Conservation (phyloP, 129 eudicot species). For the Silybum marianum region DNA sequence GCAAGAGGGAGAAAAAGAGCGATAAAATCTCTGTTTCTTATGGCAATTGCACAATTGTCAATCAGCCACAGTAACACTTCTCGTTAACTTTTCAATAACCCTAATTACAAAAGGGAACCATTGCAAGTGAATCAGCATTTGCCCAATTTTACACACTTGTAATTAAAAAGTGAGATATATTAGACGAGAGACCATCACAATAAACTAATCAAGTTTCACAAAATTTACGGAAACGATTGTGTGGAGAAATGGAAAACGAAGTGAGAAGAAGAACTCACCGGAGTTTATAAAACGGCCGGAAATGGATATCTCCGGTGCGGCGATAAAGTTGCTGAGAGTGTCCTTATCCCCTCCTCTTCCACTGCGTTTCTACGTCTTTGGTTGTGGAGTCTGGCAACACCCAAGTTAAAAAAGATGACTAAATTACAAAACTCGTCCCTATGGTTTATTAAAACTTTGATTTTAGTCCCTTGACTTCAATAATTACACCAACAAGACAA, state of each 20-base stretch:
- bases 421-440: neutral
- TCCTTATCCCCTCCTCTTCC: conserved; percentile 20
- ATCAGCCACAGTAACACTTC: neutral
- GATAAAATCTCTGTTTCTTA: neutral
- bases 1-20: neutral
- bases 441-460: neutral
- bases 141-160: conserved; percentile 14
- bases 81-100: neutral
- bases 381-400: neutral
- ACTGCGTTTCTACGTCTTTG: conserved; percentile 22
- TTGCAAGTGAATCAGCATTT: neutral
- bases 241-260: neutral
- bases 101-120: neutral
- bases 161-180: neutral
- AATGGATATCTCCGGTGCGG: conserved; percentile 16
- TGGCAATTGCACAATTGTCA: neutral
- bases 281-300: conserved; percentile 24
- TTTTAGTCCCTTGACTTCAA: neutral
- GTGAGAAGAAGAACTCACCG: conserved; percentile 14
- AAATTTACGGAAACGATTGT: neutral
- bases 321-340: neutral
- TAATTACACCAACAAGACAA: neutral
- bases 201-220: neutral
- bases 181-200: neutral
- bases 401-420: neutral